Conservation (phyloP, 139 green algal species). For the Chlorella sp. region DNA sequence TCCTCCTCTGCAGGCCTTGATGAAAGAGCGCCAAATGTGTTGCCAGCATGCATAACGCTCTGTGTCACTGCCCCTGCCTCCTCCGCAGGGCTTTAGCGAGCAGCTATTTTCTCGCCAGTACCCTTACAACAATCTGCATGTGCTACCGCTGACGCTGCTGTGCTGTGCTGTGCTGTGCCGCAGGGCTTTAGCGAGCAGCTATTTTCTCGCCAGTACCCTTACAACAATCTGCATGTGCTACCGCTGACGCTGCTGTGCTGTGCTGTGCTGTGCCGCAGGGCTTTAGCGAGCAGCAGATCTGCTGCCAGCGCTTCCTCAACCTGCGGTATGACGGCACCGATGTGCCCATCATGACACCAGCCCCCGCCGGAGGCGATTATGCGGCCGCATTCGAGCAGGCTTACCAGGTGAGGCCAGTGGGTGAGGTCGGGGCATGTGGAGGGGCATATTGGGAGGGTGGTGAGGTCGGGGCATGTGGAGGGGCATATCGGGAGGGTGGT, state of each 20-base stretch:
- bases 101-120: constrained; percentile 63
- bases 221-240: too few relatives aligned
- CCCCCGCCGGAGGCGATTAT: constrained; percentile 38
- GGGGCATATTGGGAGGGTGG: too few relatives aligned
- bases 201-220: too few relatives aligned
- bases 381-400: constrained; percentile 40
- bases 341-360: constrained; percentile 89
- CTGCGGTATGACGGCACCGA: constrained; percentile 94
- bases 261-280: background rate
- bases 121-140: too few relatives aligned
- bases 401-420: constrained; percentile 78
- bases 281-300: constrained; percentile 60
- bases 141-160: too few relatives aligned
- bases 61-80: too few relatives aligned
- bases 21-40: background rate
- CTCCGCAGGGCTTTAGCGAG: constrained; percentile 38
- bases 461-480: too few relatives aligned
- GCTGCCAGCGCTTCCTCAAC: constrained; percentile 86
- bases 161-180: background rate
- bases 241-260: background rate
- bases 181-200: too few relatives aligned
- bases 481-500: too few relatives aligned
- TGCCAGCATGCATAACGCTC: background rate
- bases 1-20: too few relatives aligned
- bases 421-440: too few relatives aligned